phyloP scores from a whole-genome alignment of 208 protist genomes.

The Crithidia fasciculata region DNA sequence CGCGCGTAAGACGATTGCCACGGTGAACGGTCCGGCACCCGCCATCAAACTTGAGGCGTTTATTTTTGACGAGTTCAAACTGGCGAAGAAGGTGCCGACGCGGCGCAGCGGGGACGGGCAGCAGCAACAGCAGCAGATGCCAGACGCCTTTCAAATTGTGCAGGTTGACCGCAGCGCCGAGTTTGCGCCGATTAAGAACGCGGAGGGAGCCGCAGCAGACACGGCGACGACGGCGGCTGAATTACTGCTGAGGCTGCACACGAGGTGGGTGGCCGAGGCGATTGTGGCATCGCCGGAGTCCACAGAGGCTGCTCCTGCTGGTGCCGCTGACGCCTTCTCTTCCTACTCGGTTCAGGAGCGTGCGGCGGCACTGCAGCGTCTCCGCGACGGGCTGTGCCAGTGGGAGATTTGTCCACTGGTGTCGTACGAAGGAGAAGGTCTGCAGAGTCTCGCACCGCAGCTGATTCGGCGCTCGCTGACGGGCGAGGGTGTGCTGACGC shows the following conservation, averaged over 20 bases:
- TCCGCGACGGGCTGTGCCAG: slow-evolving; percentile 27
- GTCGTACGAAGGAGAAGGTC: slow-evolving; percentile 92
- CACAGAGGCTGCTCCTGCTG: neutral
- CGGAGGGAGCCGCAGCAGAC: slow-evolving; percentile 73
- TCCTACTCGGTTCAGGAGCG: slow-evolving; percentile 18
- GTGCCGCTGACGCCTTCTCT: neutral
- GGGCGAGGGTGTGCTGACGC: slow-evolving; percentile 24
- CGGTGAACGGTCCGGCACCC: slow-evolving; percentile 45
- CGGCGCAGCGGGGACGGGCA: neutral
- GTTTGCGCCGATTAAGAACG: slow-evolving; percentile 98
- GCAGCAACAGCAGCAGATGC: neutral
- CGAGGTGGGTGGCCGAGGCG: slow-evolving; percentile 52
- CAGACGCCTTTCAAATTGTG: slow-evolving; percentile 76
- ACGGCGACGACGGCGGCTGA: slow-evolving; percentile 87
- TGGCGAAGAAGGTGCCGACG: slow-evolving; percentile 47
- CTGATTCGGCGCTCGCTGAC: slow-evolving; percentile 42
- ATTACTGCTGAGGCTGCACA: slow-evolving; percentile 74
- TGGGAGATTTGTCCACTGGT: slow-evolving; percentile 94
- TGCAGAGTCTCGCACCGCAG: slow-evolving; percentile 33
- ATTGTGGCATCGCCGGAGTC: slow-evolving; percentile 19
- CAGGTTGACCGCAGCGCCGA: slow-evolving; percentile 90
- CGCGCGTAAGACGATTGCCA: slow-evolving; percentile 96
- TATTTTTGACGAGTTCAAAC: slow-evolving; percentile 97
- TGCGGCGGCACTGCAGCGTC: slow-evolving; percentile 33
- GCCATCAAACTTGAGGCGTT: slow-evolving; percentile 98